A percentile compares a stretch with the other conserved stretches of the same genome.
These are phyloP conservation scores for Nannochloropsis gaditana DNA, from an alignment of 108 stramenopile species.

Conservation along the genomic window DNA sequence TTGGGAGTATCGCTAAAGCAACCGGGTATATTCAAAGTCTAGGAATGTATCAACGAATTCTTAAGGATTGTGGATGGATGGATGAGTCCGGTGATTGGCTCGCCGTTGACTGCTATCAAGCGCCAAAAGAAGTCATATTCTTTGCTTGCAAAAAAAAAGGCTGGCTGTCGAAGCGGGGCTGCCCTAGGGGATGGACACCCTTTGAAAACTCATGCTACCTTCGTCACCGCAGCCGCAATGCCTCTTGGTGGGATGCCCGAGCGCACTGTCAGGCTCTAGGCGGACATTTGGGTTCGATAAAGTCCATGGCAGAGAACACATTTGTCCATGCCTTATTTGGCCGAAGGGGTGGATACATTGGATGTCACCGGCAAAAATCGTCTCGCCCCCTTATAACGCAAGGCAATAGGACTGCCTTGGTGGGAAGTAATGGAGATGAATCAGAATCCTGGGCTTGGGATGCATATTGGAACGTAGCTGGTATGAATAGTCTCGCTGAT, in stretches of 20 bases:
- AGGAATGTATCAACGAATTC: not conserved
- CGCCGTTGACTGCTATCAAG: slow-evolving; percentile 16
- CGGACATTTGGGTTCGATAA: not conserved
- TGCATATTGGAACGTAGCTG: not conserved
- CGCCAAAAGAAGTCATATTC: not conserved
- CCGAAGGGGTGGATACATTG: not conserved
- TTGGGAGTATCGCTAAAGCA: not conserved
- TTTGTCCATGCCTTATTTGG: not conserved
- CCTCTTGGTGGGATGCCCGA: slow-evolving; percentile 9
- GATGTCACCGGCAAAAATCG: not conserved
- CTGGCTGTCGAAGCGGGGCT: not conserved
- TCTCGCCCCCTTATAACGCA: too few relatives aligned
- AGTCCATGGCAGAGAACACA: not conserved
- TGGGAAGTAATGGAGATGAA: too few relatives aligned
- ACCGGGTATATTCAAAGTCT: not conserved
- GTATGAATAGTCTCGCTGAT: not conserved
- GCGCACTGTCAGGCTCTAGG: not conserved
- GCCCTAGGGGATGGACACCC: not conserved
- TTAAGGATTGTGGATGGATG: slow-evolving; percentile 14
- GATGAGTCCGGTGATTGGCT: not conserved
- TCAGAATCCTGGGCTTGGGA: not conserved
- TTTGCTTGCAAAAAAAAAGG: slow-evolving; percentile 5
- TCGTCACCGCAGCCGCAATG: not conserved
- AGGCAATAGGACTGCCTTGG: too few relatives aligned
- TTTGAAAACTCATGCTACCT: not conserved